phyloP scores from a whole-genome alignment of 306 rosid species.

The Calophaca sinica region DNA sequence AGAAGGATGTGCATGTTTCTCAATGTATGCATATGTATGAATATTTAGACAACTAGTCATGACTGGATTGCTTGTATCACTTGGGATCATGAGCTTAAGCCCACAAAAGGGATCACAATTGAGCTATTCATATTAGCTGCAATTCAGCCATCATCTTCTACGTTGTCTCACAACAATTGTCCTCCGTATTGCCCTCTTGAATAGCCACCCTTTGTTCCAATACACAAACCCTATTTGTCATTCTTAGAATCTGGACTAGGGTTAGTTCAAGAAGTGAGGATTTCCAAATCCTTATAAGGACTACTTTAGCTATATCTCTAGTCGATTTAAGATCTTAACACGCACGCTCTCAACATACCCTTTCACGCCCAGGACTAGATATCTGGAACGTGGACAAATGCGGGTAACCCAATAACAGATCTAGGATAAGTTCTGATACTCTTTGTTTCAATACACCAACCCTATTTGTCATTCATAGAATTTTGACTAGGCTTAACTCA shows the following conservation, averaged over 20 bases:
- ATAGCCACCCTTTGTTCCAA: background rate
- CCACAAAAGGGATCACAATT: background rate
- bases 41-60: too few relatives aligned
- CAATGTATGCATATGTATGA: background rate
- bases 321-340: background rate
- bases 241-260: constrained; percentile 4
- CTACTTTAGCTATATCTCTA: background rate
- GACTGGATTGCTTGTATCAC: too few relatives aligned
- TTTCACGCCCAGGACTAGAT: background rate
- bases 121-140: background rate
- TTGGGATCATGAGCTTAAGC: too few relatives aligned
- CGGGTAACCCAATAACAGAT: background rate
- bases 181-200: background rate
- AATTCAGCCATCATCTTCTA: constrained; percentile 2
- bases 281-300: too few relatives aligned
- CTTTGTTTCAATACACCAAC: too few relatives aligned
- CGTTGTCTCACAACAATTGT: constrained; percentile 5
- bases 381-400: background rate
- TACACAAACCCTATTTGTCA: background rate
- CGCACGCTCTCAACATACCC: too few relatives aligned
- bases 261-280: background rate
- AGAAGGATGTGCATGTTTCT: background rate
- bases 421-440: background rate
- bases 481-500: background rate
- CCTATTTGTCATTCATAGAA: too few relatives aligned